Base-by-base conservation (phyloP, 495 filamentous ascomycete species). In the Emericellopsis terricola region DNA sequence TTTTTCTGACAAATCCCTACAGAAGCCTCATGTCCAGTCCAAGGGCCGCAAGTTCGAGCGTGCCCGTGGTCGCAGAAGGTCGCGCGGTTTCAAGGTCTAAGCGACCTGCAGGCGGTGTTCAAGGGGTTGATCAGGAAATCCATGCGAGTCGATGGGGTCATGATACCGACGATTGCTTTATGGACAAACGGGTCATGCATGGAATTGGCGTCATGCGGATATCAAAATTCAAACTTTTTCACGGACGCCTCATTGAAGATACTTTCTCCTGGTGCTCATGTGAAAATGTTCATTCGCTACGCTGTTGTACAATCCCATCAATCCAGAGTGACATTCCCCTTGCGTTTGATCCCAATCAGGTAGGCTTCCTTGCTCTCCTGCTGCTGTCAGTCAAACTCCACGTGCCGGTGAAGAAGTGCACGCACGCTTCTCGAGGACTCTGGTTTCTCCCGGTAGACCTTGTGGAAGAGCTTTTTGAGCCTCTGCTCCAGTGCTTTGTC, bases 21-120 rank as follows among this genome's bases (percentile, higher is more conserved):
- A 83, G 84, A 92, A 92, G 71, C 91, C 91, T 17, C 86, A 94
- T 47, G 74, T 97, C 48, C 73, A 78, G 60, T 89, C 81, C 71
- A 97, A 97, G 76, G 91, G 91, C 49, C 79, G 91, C 59, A 97
- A 97, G 71, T 97, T 96, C 68, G 89, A 97, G 75, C 68, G 72
- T 36, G 89, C 87, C 53, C 86, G 89, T 85, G 89, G 89, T 54
- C 82, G 89, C 59, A 87, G 89, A 69, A 69, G 83, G 57, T 94
- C 85, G 46, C 66, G 75, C 43, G 89, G 91, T 69, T 97, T 96
- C 81, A 97, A 97, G 81, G 89, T 97, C 55, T 97, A 87, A 69
- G 41, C 41, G 45, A 16, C 3, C 19, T 31, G 29, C 13, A 5
- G n/a, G n/a, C n/a, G n/a, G n/a, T n/a, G n/a, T n/a, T n/a, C n/a